Evolutionary conservation across 257 asterid genomes (phyloP).

Genomic region (Nicotiana otophora): DNA sequence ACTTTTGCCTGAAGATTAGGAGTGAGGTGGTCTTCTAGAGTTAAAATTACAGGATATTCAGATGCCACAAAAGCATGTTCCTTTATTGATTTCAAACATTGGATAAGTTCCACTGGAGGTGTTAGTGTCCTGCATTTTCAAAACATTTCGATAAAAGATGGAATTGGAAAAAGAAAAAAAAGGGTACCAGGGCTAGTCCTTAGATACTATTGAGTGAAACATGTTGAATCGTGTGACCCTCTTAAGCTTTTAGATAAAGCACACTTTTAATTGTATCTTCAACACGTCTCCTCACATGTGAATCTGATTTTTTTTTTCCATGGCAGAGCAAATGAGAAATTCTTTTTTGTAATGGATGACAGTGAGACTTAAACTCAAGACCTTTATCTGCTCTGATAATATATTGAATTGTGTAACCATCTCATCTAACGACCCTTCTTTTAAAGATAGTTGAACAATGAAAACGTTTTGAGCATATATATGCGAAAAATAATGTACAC

Average conservation of each 20-base stretch:
- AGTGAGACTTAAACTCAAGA: not conserved
- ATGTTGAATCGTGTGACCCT: not conserved
- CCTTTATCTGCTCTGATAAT: not conserved
- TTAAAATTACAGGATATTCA: slow-evolving; percentile 66
- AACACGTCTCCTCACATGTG: not conserved
- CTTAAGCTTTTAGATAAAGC: not conserved
- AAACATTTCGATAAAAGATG: not conserved
- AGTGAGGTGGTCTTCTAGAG: slow-evolving; percentile 80
- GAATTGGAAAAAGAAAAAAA: not conserved
- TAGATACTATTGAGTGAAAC: not conserved
- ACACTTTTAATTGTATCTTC: not conserved
- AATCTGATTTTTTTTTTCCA: not conserved
- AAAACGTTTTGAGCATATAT: not conserved
- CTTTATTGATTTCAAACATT: slow-evolving; percentile 59
- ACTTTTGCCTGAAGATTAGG: slow-evolving; percentile 73
- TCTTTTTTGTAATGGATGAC: not conserved
- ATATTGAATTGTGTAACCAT: not conserved
- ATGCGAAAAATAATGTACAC: too few species aligned
- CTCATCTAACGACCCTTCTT: not conserved
- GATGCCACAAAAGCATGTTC: slow-evolving; percentile 69
- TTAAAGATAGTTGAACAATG: not conserved
- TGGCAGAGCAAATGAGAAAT: not conserved
- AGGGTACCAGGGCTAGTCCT: not conserved
- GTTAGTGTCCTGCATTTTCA: slow-evolving; percentile 58
- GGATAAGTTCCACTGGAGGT: slow-evolving; percentile 53